Conservation (phyloP, 108 stramenopile genomes). For the Pseudonitzschia multiseries region DNA sequence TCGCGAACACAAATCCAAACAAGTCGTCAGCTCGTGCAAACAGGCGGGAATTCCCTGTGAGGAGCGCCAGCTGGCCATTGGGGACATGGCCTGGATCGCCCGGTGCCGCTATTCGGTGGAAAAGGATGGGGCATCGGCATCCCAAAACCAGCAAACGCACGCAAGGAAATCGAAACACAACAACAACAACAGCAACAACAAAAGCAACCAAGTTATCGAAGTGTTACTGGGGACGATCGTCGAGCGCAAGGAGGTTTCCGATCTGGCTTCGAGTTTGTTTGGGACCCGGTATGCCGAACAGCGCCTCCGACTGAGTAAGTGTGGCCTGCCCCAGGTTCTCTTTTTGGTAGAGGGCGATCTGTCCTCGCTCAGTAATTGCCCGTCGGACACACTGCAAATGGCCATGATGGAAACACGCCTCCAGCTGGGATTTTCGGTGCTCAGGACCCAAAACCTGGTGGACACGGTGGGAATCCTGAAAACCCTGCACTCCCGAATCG, state of each 20-base stretch:
- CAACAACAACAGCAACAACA: not conserved
- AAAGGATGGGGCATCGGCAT: not conserved
- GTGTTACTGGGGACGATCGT: slow-evolving; percentile 60
- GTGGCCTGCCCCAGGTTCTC: slow-evolving; percentile 53
- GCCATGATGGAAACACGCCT: slow-evolving; percentile 61
- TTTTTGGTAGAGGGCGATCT: slow-evolving; percentile 57
- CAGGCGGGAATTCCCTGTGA: slow-evolving; percentile 51
- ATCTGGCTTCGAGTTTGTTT: slow-evolving; percentile 41
- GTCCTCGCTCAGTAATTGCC: slow-evolving; percentile 26
- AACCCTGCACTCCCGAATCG: slow-evolving; percentile 54
- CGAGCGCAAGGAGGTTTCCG: slow-evolving; percentile 52
- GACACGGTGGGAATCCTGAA: slow-evolving; percentile 54
- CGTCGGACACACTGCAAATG: slow-evolving; percentile 40
- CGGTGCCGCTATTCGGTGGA: slow-evolving; percentile 1
- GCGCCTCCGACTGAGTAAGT: slow-evolving; percentile 50
- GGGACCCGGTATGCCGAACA: slow-evolving; percentile 64
- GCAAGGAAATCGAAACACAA: not conserved
- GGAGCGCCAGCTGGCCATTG: slow-evolving; percentile 55
- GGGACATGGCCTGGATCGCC: slow-evolving; percentile 72
- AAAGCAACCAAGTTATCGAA: slow-evolving; percentile 16
- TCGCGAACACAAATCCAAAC: slow-evolving; percentile 46
- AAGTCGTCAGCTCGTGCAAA: slow-evolving; percentile 34
- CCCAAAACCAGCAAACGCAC: not conserved
- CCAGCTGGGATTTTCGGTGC: slow-evolving; percentile 44
- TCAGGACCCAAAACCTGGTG: slow-evolving; percentile 44